Evolutionary conservation across 2,329 filamentous ascomycete genomes (phyloP), one percentile per base, ranked within the genome.

Genomic region (Botrytis sinoallii): DNA sequence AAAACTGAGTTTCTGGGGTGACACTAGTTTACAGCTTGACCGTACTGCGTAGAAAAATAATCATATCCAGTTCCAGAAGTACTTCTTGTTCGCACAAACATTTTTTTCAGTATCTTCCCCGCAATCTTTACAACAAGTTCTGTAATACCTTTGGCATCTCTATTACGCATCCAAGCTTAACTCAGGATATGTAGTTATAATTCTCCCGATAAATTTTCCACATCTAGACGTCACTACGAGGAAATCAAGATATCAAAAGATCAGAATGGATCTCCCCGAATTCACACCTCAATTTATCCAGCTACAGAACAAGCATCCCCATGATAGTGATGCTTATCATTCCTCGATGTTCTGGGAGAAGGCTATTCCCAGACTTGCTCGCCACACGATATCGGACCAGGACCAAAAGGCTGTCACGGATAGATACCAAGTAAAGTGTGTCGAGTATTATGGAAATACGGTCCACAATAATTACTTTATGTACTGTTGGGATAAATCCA

Each of bases 191-290:
- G 16, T 7, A 52, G 5, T 4, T 20, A 4, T 1, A 25, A 60
- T 14, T 5, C 2, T 5, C 0, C 5, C 7, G 2, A 5, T 0
- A 10, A 1, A 0, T 9, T 29, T 29, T 20, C 0, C 5, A 8
- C 22, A 25, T 42, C 1, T 20, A 16, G 6, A n/a, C 14, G 18
- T 2, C 10, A n/a, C 2, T 5, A 35, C 7, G 22, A 59, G 3
- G 10, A 22, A n/a, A 5, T 42, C 7, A 10, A 9, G 1, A 42
- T 3, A n/a, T 18, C 1, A 10, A 10, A 10, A 20, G 4, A 67
- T 12, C 7, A 7, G 4, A 20, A 55, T 55, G 65, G 32, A 55
- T 22, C 14, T 38, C 32, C 32, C 14, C 0, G 2, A 4, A 7
- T 65, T 35, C 12, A 16, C 5, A 46, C 42, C n/a, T 1, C 6